Percentiles rank a stretch among this genome's conserved stretches.
Conservation (phyloP, 2,329 filamentous ascomycete genomes). For the Thielaviopsis ethacetica region DNA sequence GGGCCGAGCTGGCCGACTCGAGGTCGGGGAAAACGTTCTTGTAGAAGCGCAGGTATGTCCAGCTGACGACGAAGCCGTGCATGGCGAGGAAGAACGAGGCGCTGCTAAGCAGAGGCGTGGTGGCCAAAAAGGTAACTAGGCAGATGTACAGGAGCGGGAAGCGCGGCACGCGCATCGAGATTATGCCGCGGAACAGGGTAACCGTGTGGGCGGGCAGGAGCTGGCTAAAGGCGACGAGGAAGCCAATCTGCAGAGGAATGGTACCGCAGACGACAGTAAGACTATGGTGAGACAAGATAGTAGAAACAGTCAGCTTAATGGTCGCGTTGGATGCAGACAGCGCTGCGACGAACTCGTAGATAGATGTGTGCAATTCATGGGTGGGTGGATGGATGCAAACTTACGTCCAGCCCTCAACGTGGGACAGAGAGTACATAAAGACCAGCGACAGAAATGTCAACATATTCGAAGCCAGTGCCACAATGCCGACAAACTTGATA, state of each 20-base stretch:
- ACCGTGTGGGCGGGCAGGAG: conserved; percentile 95
- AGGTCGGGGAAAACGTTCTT: conserved; percentile 58
- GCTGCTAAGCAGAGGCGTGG: conserved; percentile 43
- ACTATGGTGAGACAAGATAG: conserved; percentile 24
- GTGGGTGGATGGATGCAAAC: conserved; percentile 20
- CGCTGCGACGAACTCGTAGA: no score
- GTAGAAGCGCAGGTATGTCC: conserved; percentile 94
- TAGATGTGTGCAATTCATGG: no score
- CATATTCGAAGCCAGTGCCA: conserved; percentile 65
- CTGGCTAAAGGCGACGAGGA: conserved; percentile 94
- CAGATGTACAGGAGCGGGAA: conserved; percentile 59
- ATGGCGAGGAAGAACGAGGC: conserved; percentile 66
- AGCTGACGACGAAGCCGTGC: conserved; percentile 72
- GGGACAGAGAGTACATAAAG: conserved; percentile 53
- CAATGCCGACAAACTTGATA: conserved; percentile 71
- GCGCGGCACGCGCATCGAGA: conserved; percentile 71
- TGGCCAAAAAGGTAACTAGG: conserved; percentile 47
- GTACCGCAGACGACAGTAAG: conserved; percentile 75
- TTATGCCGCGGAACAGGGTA: conserved; percentile 71
- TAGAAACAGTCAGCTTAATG: no score
- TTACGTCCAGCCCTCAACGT: conserved; percentile 52
- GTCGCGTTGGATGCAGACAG: no score
- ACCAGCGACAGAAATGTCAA: conserved; percentile 59
- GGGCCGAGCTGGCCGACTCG: conserved; percentile 40
- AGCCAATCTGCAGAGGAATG: conserved; percentile 76